These are phyloP conservation scores for Cytospora piceicola DNA, from an alignment of 2,329 filamentous ascomycete species.

Conservation along the genomic window DNA sequence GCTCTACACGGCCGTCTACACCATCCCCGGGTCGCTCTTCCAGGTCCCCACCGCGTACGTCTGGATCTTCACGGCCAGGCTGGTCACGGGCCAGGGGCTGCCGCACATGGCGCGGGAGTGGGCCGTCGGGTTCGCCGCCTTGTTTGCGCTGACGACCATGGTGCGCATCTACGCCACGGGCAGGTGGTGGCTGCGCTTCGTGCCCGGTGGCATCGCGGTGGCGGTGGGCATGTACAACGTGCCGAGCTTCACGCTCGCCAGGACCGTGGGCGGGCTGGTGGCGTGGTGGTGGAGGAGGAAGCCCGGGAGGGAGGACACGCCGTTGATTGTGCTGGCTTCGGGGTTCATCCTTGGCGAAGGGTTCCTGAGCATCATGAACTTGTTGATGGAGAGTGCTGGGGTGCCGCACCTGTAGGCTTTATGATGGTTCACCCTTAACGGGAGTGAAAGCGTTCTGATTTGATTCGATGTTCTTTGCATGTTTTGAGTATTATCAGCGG, in stretches of 20 bases:
- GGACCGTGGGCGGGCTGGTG: constrained; percentile 75
- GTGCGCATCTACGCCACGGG: constrained; percentile 64
- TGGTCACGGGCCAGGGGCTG: constrained; percentile 89
- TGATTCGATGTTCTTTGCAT: neutral
- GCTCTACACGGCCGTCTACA: constrained; percentile 84
- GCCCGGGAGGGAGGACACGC: constrained; percentile 64
- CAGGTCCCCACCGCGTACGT: constrained; percentile 94
- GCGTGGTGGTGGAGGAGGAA: constrained; percentile 76
- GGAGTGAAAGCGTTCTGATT: neutral
- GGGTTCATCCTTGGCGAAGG: constrained; percentile 94
- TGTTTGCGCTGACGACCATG: constrained; percentile 75
- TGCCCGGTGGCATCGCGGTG: constrained; percentile 94
- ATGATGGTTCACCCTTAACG: neutral
- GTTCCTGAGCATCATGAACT: constrained; percentile 86
- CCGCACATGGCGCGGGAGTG: constrained; percentile 83
- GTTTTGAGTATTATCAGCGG: neutral
- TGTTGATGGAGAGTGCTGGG: constrained; percentile 75
- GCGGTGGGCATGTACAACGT: constrained; percentile 76
- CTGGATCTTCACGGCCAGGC: constrained; percentile 93
- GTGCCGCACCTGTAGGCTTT: constrained; percentile 70
- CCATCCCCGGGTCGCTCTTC: constrained; percentile 86
- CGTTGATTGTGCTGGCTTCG: constrained; percentile 84
- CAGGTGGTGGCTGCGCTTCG: constrained; percentile 70
- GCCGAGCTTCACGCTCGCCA: constrained; percentile 89
- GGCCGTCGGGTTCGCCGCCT: constrained; percentile 71